Base-by-base conservation (phyloP, 805 yeast genomes). In the Yamadazyma sp. region DNA sequence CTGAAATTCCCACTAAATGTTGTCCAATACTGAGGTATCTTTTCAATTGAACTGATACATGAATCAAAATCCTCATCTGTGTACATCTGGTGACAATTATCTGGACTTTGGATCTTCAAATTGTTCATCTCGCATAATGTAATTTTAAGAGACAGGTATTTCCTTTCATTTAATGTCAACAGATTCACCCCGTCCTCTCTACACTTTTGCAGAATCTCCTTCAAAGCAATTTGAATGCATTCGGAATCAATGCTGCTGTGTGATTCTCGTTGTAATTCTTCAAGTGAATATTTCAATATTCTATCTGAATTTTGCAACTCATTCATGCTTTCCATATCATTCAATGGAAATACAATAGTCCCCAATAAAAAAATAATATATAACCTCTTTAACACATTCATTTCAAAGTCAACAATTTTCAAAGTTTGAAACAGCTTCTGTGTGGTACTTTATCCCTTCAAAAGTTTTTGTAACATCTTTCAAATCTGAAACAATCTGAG, bases 21-120 rank as follows among this genome's bases (percentile, higher is more conserved):
- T 0, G 88, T 80, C 91, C 91, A 82, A 71, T 81, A 76, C 45
- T 80, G 83, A 0, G 77, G 63, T 3, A 63, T 56, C 15, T 47
- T 47, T 36, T 75, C 74, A 25, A 76, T 42, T 2, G 60, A 55
- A 3, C 43, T 33, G 20, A 76, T 57, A 40, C 82, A 78, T 1
- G 38, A 42, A 14, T 53, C 53, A 30, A 54, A 44, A 23, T 55
- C 49, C 2, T 19, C 26, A 3, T 29, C 30, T 2, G n/a, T 18
- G 6, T 19, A 15, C 33, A 44, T 4, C 48, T 36, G 4, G 50
- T 38, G 37, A 43, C 70, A 65, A n/a, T 38, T 36, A 1, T 27
- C 19, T 10, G 69, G 67, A 35, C 58, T 61, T 1, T 45, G 48
- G 1, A 76, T 47, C 0, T 65, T 60, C 1, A 80, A 64, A 12